Percentiles rank a stretch among this genome's conserved stretches.
Conservation (phyloP, 768 basidiomycete species). For the Megacollybia marginata region DNA sequence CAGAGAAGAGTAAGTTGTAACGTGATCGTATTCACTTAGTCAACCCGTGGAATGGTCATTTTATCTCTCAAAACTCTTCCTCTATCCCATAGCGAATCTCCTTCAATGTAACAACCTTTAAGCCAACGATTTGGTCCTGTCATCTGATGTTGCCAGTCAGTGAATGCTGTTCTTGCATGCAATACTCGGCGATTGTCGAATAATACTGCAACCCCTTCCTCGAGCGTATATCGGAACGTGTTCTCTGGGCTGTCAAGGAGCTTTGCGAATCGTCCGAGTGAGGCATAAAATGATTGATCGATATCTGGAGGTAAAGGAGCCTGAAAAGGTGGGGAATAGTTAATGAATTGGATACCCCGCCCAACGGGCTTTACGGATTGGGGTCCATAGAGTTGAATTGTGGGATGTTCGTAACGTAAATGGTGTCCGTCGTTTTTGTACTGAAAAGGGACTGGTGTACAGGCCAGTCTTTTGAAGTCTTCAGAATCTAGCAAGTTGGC, state of each 20-base stretch:
- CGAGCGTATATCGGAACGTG: conserved; percentile 56
- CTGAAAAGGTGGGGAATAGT: conserved; percentile 95
- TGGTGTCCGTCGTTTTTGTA: conserved; percentile 90
- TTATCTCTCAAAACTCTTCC: conserved; percentile 31
- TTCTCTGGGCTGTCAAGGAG: conserved; percentile 45
- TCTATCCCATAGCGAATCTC: conserved; percentile 55
- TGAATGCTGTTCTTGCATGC: conserved; percentile 82
- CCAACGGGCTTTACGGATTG: conserved; percentile 9
- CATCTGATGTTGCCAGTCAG: conserved; percentile 27
- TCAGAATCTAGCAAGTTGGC: conserved; percentile 43
- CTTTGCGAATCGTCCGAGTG: conserved; percentile 53
- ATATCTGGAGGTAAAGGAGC: conserved; percentile 60
- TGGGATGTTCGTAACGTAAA: conserved; percentile 63
- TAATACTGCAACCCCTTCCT: conserved; percentile 78
- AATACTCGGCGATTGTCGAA: conserved; percentile 91
- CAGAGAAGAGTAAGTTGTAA: conserved; percentile 19
- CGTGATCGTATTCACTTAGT: neutral
- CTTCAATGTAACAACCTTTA: conserved; percentile 81
- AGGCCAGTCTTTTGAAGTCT: conserved; percentile 52
- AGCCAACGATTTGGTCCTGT: conserved; percentile 72
- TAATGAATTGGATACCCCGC: conserved; percentile 54
- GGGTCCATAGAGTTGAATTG: conserved; percentile 52
- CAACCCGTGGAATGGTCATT: too few species aligned
- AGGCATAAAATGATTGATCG: conserved; percentile 50
- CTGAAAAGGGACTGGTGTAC: conserved; percentile 73